Evolutionary conservation across 169 alveolate species (phyloP).

Genomic region (Condylostoma magnum): DNA sequence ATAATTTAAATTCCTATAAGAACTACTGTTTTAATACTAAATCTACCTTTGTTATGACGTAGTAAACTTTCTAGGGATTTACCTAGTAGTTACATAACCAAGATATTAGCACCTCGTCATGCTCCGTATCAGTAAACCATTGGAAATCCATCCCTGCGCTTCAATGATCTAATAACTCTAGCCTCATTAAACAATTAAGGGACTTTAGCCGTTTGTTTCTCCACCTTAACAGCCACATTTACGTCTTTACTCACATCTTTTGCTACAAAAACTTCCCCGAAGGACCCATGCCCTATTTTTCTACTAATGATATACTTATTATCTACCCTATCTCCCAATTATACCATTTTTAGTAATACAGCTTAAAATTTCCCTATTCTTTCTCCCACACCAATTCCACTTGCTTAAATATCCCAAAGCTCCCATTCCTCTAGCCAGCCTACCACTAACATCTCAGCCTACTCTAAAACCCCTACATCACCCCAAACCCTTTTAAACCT

Average conservation of each 20-base stretch:
- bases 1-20: slow-evolving; percentile 81
- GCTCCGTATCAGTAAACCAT: slow-evolving; percentile 97
- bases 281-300: slow-evolving; percentile 62
- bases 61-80: slow-evolving; percentile 97
- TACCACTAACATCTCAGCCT: too few species aligned
- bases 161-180: slow-evolving; percentile 33
- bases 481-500: too few species aligned
- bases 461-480: too few species aligned
- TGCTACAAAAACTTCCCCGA: slow-evolving; percentile 46
- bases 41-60: slow-evolving; percentile 92
- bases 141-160: slow-evolving; percentile 96
- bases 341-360: too few species aligned
- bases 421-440: too few species aligned
- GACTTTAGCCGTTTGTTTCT: slow-evolving; percentile 38
- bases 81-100: slow-evolving; percentile 96
- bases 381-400: too few species aligned
- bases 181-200: slow-evolving; percentile 55
- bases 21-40: slow-evolving; percentile 91
- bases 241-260: slow-evolving; percentile 18
- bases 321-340: too few species aligned
- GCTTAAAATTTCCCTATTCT: too few species aligned
- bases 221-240: slow-evolving; percentile 33
- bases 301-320: slow-evolving; percentile 24
- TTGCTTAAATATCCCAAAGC: too few species aligned
- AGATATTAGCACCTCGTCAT: slow-evolving; percentile 97